Evolutionary conservation across 805 yeast genomes (phyloP).

Genomic region (Metschnikowia picachoensis): DNA sequence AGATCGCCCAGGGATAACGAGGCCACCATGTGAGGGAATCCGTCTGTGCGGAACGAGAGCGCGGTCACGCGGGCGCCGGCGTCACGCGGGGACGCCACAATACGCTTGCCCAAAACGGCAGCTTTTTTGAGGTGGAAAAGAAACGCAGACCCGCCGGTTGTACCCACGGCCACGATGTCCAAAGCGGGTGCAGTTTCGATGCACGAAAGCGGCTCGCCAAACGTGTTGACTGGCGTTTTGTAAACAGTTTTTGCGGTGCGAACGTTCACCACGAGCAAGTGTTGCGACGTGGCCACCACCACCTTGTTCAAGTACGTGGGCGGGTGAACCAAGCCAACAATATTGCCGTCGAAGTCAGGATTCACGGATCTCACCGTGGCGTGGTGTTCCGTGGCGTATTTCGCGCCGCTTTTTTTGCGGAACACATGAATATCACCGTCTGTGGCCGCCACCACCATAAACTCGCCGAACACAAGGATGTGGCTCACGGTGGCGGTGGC

Average conservation of each 20-base stretch:
- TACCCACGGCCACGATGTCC: conserved; percentile 78
- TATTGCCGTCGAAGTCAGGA: conserved; percentile 62
- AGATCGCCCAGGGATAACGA: conserved; percentile 80
- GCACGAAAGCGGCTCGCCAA: conserved; percentile 55
- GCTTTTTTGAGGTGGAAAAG: conserved; percentile 69
- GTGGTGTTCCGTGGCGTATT: conserved; percentile 60
- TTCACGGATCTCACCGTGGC: conserved; percentile 51
- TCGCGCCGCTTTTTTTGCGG: conserved; percentile 43
- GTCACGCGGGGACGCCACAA: conserved; percentile 41
- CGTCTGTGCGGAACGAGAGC: conserved; percentile 88
- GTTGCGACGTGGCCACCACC: conserved; percentile 70
- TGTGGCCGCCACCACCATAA: conserved; percentile 50
- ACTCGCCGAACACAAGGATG: conserved; percentile 72
- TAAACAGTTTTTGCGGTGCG: conserved; percentile 71
- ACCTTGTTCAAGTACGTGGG: conserved; percentile 92
- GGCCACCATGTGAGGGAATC: conserved; percentile 74
- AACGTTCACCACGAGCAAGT: conserved; percentile 63
- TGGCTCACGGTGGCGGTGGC: conserved; percentile 41
- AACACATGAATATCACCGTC: conserved; percentile 49
- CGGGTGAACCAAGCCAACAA: conserved; percentile 71
- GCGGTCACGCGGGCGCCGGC: conserved; percentile 47
- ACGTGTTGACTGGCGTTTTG: conserved; percentile 46
- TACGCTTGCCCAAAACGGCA: conserved; percentile 45
- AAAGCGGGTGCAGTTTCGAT: conserved; percentile 82
- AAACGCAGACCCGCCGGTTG: conserved; percentile 59